These are phyloP conservation scores for Wickerhamiella slavikovae DNA, from an alignment of 805 yeast genomes.

Conservation along the genomic window DNA sequence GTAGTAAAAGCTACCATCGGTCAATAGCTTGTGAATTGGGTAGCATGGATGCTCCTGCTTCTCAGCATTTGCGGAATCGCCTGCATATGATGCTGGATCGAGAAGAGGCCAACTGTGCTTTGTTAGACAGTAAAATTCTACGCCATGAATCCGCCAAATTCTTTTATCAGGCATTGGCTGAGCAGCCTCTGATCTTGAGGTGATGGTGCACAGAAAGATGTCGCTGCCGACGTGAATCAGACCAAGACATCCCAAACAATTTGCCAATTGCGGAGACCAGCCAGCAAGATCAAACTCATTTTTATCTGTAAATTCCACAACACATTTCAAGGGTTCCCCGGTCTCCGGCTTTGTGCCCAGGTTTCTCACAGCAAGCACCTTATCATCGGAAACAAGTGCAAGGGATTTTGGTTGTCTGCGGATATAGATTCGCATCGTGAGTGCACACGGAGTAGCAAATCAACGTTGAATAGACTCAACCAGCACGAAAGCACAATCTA, in stretches of 20 bases:
- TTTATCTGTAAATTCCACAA: conserved; percentile 27
- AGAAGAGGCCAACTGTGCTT: conserved; percentile 61
- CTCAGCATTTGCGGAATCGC: conserved; percentile 27
- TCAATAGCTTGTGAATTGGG: conserved; percentile 53
- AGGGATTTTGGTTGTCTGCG: conserved; percentile 48
- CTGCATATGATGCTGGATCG: conserved; percentile 48
- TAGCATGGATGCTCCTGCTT: conserved; percentile 56
- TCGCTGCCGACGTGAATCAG: conserved; percentile 48
- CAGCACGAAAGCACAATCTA: too few species aligned
- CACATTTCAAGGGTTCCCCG: conserved; percentile 9
- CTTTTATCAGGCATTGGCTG: conserved; percentile 61
- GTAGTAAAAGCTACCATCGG: conserved; percentile 81
- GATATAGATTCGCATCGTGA: conserved; percentile 49
- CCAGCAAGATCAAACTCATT: conserved; percentile 20
- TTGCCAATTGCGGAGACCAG: conserved; percentile 22
- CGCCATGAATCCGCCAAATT: conserved; percentile 60
- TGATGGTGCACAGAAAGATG: conserved; percentile 57
- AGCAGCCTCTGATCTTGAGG: conserved; percentile 61
- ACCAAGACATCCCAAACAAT: conserved; percentile 45
- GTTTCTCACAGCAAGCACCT: conserved; percentile 32
- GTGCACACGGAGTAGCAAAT: too few species aligned
- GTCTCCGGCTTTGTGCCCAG: conserved; percentile 5
- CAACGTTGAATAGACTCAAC: too few species aligned
- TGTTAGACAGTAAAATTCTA: conserved; percentile 67
- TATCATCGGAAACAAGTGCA: conserved; percentile 37